phyloP scores from a whole-genome alignment of 345 rosid species.

The Euphorbia tirucalli region DNA sequence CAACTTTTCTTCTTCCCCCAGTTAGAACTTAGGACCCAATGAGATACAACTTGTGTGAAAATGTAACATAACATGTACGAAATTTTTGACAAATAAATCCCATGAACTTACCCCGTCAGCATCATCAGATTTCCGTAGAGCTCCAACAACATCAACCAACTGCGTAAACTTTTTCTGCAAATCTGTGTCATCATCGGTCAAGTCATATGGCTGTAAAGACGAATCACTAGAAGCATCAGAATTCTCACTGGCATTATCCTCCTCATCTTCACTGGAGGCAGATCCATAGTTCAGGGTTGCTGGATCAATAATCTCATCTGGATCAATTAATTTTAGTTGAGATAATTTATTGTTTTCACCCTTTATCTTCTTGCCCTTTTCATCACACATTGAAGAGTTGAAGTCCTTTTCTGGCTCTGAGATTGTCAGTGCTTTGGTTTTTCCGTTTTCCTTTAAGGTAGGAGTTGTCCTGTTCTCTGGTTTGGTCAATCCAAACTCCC shows the following conservation, averaged over 20 bases:
- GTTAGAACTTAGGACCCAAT: conserved; percentile 12
- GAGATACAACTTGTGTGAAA: conserved; percentile 11
- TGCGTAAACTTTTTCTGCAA: conserved; percentile 64
- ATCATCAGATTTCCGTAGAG: conserved; percentile 86
- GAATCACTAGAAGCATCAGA: conserved; percentile 74
- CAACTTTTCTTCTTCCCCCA: neutral
- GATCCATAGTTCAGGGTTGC: conserved; percentile 56
- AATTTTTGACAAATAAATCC: conserved; percentile 16
- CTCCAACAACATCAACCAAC: conserved; percentile 88
- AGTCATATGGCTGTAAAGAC: conserved; percentile 86
- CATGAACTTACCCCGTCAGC: conserved; percentile 76
- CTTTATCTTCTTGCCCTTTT: conserved; percentile 27
- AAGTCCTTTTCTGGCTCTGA: conserved; percentile 34
- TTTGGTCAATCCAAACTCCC: conserved; percentile 71
- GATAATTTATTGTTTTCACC: conserved; percentile 41
- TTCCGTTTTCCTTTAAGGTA: conserved; percentile 30
- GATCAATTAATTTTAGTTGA: conserved; percentile 55
- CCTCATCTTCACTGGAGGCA: conserved; percentile 52
- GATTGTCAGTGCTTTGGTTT: conserved; percentile 30
- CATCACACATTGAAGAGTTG: conserved; percentile 21
- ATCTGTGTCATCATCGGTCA: conserved; percentile 80
- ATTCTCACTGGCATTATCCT: conserved; percentile 53
- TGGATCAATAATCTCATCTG: conserved; percentile 90
- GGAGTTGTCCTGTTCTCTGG: conserved; percentile 30
- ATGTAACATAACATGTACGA: conserved; percentile 14